A percentile compares a stretch with the other conserved stretches of the same genome.
Conservation (phyloP, 495 filamentous ascomycete genomes). For the Wilcoxina mikolae region DNA sequence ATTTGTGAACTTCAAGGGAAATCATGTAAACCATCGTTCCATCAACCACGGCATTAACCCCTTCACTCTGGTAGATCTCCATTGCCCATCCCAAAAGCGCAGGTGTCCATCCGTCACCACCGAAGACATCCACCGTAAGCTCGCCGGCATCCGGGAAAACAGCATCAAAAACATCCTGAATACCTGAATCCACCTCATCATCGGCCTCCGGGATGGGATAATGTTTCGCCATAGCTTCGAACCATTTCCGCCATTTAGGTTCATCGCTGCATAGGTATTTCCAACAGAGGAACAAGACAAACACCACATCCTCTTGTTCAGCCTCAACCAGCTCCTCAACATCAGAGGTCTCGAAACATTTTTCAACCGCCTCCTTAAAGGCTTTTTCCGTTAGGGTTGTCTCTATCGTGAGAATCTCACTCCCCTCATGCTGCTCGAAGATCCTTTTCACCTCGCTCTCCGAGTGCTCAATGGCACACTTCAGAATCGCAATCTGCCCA, state of each 20-base stretch:
- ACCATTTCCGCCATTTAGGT: slow-evolving; percentile 1
- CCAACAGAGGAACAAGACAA: slow-evolving; percentile 24
- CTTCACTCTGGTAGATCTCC: slow-evolving; percentile 19
- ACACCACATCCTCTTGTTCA: slow-evolving; percentile 22
- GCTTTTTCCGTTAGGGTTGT: background rate
- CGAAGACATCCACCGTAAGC: slow-evolving; percentile 18
- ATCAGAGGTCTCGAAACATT: slow-evolving; percentile 15
- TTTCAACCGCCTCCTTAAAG: slow-evolving; percentile 12
- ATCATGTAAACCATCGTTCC: background rate
- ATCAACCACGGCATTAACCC: slow-evolving; percentile 8
- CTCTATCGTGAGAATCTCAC: slow-evolving; percentile 4
- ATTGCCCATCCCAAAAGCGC: slow-evolving; percentile 21
- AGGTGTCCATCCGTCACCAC: slow-evolving; percentile 11
- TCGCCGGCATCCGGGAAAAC: slow-evolving; percentile 15
- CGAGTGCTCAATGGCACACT: slow-evolving; percentile 8
- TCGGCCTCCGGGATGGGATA: background rate
- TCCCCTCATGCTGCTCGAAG: background rate
- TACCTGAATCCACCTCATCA: slow-evolving; percentile 7
- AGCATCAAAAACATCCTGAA: slow-evolving; percentile 11
- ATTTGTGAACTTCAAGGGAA: background rate
- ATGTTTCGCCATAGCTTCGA: background rate
- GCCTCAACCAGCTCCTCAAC: slow-evolving; percentile 8
- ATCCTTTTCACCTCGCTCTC: slow-evolving; percentile 3
- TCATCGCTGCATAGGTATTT: slow-evolving; percentile 7
- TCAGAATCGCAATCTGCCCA: slow-evolving; percentile 15